Percentiles rank a stretch among this genome's conserved stretches.
These are phyloP conservation scores for Xylariaceae sp. DNA, from an alignment of 2,329 filamentous ascomycete genomes.

Conservation along the genomic window DNA sequence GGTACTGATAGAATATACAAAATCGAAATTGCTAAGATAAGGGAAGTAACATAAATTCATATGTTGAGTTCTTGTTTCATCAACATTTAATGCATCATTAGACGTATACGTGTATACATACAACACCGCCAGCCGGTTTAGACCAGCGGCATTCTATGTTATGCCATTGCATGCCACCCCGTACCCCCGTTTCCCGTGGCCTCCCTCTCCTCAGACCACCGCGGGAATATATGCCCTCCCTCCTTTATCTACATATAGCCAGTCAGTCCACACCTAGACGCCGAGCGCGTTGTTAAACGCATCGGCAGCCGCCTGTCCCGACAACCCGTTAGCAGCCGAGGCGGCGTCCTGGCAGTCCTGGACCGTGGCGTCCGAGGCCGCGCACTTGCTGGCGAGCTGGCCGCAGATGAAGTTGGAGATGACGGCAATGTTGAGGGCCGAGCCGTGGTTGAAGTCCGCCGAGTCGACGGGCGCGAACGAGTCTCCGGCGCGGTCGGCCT, in stretches of 20 bases:
- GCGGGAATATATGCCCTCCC: neutral
- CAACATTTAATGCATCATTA: no score
- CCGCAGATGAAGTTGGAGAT: constrained; percentile 48
- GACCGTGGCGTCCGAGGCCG: constrained; percentile 41
- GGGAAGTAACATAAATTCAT: no score
- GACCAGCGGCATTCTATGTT: no score
- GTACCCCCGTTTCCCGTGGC: no score
- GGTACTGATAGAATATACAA: no score
- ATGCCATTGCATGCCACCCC: no score
- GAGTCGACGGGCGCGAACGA: constrained; percentile 48
- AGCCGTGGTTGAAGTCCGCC: constrained; percentile 58
- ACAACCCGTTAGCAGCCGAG: constrained; percentile 39
- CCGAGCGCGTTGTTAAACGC: constrained; percentile 49
- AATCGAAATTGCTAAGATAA: no score
- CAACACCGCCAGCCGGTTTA: no score
- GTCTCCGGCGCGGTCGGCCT: constrained; percentile 54
- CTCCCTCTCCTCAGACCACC: neutral
- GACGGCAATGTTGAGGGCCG: constrained; percentile 45
- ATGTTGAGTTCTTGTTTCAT: no score
- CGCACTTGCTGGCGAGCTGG: constrained; percentile 45
- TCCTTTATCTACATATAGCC: neutral
- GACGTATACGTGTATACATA: no score
- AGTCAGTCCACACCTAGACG: constrained; percentile 28
- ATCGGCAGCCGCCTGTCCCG: constrained; percentile 46
- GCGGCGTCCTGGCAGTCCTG: constrained; percentile 42